Conservation (phyloP, 768 basidiomycete species). For the Vararia minispora region DNA sequence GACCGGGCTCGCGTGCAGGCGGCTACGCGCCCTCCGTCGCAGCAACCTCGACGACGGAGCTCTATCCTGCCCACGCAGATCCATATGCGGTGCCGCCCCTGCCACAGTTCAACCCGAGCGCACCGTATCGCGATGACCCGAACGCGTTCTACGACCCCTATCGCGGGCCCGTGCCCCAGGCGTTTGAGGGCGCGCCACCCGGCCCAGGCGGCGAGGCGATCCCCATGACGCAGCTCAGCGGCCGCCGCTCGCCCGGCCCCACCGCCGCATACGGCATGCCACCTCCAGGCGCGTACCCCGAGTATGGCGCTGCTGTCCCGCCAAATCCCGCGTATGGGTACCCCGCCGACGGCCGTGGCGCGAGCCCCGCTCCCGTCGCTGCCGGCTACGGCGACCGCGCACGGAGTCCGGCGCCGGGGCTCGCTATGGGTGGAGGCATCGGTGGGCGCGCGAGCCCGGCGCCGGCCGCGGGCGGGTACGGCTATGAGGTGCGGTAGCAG, state of each 20-base stretch:
- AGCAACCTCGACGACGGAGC: constrained; percentile 33
- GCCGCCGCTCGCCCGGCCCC: constrained; percentile 19
- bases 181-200: constrained; percentile 53
- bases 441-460: too few relatives aligned
- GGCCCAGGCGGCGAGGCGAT: constrained; percentile 39
- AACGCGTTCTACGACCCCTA: constrained; percentile 61
- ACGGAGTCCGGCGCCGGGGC: too few relatives aligned
- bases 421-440: too few relatives aligned
- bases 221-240: constrained; percentile 57
- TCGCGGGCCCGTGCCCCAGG: constrained; percentile 58
- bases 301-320: too few relatives aligned
- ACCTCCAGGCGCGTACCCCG: too few relatives aligned
- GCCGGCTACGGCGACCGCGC: too few relatives aligned
- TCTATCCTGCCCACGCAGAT: constrained; percentile 31
- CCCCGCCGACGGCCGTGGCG: too few relatives aligned
- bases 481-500: too few relatives aligned
- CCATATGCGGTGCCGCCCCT: constrained; percentile 79
- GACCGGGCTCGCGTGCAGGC: constrained; percentile 32
- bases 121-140: constrained; percentile 70
- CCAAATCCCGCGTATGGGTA: too few relatives aligned
- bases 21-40: constrained; percentile 36
- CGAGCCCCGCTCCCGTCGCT: too few relatives aligned
- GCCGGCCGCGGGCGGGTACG: too few relatives aligned
- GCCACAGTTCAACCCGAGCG: constrained; percentile 69
- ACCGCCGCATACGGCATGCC: constrained; percentile 11